Percentiles rank a stretch among this genome's conserved stretches.
These are phyloP conservation scores for Entomortierella beljakovae DNA, from an alignment of 192 early-diverging fungal species.

Conservation along the genomic window DNA sequence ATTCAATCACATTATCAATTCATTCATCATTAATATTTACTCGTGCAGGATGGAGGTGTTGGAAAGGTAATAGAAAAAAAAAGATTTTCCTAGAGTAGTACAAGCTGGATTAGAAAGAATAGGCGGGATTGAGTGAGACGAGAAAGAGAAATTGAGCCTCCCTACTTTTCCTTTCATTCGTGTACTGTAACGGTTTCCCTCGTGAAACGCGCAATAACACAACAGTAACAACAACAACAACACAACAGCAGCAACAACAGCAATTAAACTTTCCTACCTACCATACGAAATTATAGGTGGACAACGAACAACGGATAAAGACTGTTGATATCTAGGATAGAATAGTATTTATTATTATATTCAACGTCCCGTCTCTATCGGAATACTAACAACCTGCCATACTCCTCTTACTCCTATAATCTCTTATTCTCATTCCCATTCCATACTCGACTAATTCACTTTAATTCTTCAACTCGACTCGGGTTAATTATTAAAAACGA, in stretches of 20 bases:
- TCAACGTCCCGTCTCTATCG: neutral
- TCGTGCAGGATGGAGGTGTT: constrained; percentile 48
- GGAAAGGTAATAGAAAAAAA: constrained; percentile 44
- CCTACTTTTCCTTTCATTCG: neutral
- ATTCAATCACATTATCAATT: neutral
- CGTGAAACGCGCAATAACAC: neutral
- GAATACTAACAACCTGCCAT: neutral
- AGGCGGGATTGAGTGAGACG: neutral
- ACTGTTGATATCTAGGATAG: neutral
- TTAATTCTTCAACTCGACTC: neutral
- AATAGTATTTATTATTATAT: neutral
- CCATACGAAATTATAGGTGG: neutral
- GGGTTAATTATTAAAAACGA: neutral
- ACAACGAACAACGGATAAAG: neutral
- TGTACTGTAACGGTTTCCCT: neutral
- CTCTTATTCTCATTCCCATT: no score
- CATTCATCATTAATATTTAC: neutral
- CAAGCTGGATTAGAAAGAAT: neutral
- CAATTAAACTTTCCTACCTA: neutral
- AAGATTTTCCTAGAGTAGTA: neutral
- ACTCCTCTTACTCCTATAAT: no score
- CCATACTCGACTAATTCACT: neutral
- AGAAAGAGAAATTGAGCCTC: neutral
- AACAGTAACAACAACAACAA: neutral
- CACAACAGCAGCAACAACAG: neutral